Base-by-base conservation (phyloP, 1,284 basidiomycete genomes). In the Rhodotorula sp. region DNA sequence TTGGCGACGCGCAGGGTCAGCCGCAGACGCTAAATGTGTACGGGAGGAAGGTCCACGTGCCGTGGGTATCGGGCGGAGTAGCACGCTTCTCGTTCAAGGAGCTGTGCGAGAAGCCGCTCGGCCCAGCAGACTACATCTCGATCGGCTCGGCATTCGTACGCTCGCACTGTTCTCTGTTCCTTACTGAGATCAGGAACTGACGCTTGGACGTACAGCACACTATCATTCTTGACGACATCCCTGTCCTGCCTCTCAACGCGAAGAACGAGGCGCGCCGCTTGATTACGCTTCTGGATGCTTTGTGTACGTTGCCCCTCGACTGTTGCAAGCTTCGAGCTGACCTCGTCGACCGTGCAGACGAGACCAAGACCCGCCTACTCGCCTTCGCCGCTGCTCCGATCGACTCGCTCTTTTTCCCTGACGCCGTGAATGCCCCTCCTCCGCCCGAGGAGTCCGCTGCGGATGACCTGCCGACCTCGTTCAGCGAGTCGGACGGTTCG, bases 221-320 rank as follows among this genome's bases (percentile, higher is more conserved):
- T 0, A 81, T 90, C 66, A 84, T 87, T 73, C 83, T 91, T 65
- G 86, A 87, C 60, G 82, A 85, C 49, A 85, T 90, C 25, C 88
- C 89, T 0, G 76, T 87, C 45, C 83, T 90, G 4, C 84, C 83
- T 19, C 81, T 89, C 5, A 83, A 85, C 17, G 82, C 83, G 50
- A 91, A 90, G 82, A 89, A 91, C 79, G 87, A 90, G 81, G 89
- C 89, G 5, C 81, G 88, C 17, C 82, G 89, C 5, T 86, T 90
- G 79, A 90, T 90, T 78, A 89, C 88, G 19, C 84, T 90, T 64
- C 85, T 90, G 54, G 89, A 90, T 76, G 88, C 89, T 0, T 81
- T 90, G 7, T 82, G 74, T 75, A 27, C 52, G 72, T 50, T 23
- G 10, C 45, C 1, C 5, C n/a, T 17, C 34, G 7, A 9, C 23